Conservation (phyloP, 208 protist species). For the Acanthamoeba culbertsoni region DNA sequence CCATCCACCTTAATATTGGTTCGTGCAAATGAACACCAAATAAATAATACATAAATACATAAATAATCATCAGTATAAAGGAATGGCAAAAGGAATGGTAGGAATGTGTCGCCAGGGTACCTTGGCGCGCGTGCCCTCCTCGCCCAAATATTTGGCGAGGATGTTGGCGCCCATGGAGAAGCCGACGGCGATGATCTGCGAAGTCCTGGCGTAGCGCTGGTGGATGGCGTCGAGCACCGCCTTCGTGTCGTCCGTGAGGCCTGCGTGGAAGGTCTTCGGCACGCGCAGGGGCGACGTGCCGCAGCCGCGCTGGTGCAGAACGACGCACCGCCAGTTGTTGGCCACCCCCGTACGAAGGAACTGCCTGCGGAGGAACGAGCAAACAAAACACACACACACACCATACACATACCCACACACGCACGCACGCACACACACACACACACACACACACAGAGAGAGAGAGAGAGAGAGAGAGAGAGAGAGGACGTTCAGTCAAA, state of each 20-base stretch:
- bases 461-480: no score
- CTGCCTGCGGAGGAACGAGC: background rate
- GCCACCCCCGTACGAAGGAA: background rate
- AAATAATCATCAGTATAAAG: no score
- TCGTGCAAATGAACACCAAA: no score
- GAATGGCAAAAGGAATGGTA: no score
- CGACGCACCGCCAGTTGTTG: constrained; percentile 6
- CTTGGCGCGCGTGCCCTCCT: background rate
- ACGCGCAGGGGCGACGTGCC: background rate
- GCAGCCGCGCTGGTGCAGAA: constrained; percentile 15
- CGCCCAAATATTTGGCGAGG: constrained; percentile 15
- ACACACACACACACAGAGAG: no score
- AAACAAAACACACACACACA: background rate
- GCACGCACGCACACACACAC: background rate
- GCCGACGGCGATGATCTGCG: background rate
- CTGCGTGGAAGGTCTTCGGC: background rate
- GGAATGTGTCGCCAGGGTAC: background rate
- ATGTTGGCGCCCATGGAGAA: constrained; percentile 41
- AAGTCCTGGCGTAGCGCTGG: background rate
- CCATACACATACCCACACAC: background rate
- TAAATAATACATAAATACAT: no score
- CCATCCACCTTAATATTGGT: background rate
- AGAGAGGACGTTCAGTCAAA: background rate
- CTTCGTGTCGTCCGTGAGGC: background rate
- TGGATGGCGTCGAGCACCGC: background rate